Conservation (phyloP, 108 stramenopile species). For the Stephanodiscus triporus region DNA sequence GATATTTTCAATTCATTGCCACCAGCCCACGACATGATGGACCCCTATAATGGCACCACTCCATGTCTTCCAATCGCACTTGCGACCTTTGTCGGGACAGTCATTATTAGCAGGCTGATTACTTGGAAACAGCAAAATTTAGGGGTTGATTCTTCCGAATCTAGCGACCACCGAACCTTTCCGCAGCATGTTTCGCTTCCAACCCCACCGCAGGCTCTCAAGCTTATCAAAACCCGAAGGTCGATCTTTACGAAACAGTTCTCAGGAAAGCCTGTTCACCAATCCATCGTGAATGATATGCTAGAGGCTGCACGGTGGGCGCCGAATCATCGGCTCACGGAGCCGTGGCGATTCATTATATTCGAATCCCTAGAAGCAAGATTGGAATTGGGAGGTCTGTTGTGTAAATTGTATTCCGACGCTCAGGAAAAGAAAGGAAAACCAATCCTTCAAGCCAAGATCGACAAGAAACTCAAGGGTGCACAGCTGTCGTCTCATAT, state of each 20-base stretch:
- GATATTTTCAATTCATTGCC: neutral
- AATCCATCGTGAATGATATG: conserved; percentile 40
- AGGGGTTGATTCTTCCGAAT: neutral
- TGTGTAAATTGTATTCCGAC: conserved; percentile 28
- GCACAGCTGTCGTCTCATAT: conserved; percentile 42
- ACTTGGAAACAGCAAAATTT: neutral
- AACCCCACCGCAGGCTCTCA: conserved; percentile 18
- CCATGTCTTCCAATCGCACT: neutral
- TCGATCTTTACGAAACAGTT: conserved; percentile 55
- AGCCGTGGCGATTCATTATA: conserved; percentile 52
- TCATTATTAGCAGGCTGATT: conserved; percentile 4
- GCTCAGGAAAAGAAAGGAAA: conserved; percentile 11
- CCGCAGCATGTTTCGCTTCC: neutral
- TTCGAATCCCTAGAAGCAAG: conserved; percentile 26
- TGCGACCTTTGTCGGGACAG: conserved; percentile 1
- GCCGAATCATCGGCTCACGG: conserved; percentile 46
- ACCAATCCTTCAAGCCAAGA: conserved; percentile 40
- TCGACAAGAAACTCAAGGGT: conserved; percentile 34
- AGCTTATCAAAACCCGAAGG: conserved; percentile 26
- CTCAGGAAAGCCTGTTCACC: conserved; percentile 21
- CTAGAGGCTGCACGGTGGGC: conserved; percentile 51
- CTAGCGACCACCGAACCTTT: neutral
- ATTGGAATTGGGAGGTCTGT: conserved; percentile 23
- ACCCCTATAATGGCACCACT: neutral
- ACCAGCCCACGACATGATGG: neutral